phyloP scores from a whole-genome alignment of 2,329 filamentous ascomycete species.

The Nemania serpens region DNA sequence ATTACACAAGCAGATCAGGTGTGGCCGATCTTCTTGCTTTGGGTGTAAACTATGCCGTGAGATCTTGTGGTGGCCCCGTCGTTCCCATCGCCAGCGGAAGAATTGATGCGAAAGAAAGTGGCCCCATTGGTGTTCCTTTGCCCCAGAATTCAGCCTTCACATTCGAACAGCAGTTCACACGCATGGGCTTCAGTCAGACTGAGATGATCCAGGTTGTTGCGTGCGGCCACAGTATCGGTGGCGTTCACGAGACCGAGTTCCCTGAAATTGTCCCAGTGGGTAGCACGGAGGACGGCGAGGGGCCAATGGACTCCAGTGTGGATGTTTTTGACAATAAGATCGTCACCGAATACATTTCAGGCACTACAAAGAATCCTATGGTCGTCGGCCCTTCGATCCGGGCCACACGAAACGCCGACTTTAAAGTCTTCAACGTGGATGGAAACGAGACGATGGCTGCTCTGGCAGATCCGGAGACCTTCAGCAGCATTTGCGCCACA shows the following conservation, averaged over 20 bases:
- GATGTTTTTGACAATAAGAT: slow-evolving; percentile 60
- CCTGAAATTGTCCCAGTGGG: slow-evolving; percentile 55
- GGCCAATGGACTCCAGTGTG: slow-evolving; percentile 53
- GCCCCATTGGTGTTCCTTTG: slow-evolving; percentile 58
- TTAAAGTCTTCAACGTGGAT: slow-evolving; percentile 60
- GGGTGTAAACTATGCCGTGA: slow-evolving; percentile 61
- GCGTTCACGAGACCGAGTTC: slow-evolving; percentile 60
- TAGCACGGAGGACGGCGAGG: slow-evolving; percentile 49
- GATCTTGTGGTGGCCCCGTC: slow-evolving; percentile 61
- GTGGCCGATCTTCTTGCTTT: slow-evolving; percentile 63
- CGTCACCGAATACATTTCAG: slow-evolving; percentile 60
- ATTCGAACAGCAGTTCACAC: slow-evolving; percentile 59
- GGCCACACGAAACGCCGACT: slow-evolving; percentile 56
- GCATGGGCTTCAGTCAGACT: slow-evolving; percentile 59
- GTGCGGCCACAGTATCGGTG: slow-evolving; percentile 65
- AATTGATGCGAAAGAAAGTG: slow-evolving; percentile 56
- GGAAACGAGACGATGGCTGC: slow-evolving; percentile 58
- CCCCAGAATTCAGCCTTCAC: slow-evolving; percentile 58
- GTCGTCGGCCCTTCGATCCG: slow-evolving; percentile 55
- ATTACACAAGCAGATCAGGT: slow-evolving; percentile 54
- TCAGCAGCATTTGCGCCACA: slow-evolving; percentile 53
- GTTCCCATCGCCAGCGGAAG: slow-evolving; percentile 60
- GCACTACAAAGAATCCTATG: slow-evolving; percentile 59
- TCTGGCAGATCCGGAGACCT: slow-evolving; percentile 51
- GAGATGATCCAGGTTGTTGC: slow-evolving; percentile 66